phyloP scores from a whole-genome alignment of 371 early-diverging fungal species.

The Blastocladiella emersonii region DNA sequence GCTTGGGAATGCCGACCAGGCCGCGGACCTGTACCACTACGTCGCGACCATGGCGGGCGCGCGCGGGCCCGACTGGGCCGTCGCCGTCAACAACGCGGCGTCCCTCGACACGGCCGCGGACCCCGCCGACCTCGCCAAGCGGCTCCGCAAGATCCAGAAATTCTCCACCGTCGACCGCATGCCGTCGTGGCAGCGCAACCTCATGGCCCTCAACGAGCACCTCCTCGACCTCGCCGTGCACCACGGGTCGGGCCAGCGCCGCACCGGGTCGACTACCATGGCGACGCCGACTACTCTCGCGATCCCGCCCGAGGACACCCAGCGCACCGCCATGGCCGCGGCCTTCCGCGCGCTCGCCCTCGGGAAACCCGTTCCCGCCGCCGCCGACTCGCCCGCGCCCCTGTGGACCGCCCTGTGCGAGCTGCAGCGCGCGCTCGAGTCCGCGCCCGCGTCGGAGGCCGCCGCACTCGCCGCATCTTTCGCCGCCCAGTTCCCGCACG shows the following conservation, averaged over 20 bases:
- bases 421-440: neutral
- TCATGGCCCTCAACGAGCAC: conserved; percentile 52
- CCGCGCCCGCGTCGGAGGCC: neutral
- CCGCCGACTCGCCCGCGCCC: neutral
- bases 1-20: conserved; percentile 39
- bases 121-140: conserved; percentile 40
- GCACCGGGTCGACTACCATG: no score
- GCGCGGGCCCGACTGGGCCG: conserved; percentile 40
- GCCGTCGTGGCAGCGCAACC: conserved; percentile 45
- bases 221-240: no score
- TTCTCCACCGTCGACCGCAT: conserved; percentile 16
- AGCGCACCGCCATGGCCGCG: no score
- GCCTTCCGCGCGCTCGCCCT: neutral
- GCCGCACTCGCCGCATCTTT: neutral
- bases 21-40: conserved; percentile 11
- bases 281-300: no score
- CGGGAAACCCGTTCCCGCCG: neutral
- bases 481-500: neutral
- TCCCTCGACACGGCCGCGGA: conserved; percentile 38
- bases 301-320: no score
- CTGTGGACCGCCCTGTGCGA: neutral
- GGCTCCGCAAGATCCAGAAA: conserved; percentile 13
- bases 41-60: conserved; percentile 14
- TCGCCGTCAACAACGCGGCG: conserved; percentile 54
- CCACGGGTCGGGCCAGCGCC: no score